Conservation (phyloP, 805 yeast species). For the Kodamaea kaohsiungensis region DNA sequence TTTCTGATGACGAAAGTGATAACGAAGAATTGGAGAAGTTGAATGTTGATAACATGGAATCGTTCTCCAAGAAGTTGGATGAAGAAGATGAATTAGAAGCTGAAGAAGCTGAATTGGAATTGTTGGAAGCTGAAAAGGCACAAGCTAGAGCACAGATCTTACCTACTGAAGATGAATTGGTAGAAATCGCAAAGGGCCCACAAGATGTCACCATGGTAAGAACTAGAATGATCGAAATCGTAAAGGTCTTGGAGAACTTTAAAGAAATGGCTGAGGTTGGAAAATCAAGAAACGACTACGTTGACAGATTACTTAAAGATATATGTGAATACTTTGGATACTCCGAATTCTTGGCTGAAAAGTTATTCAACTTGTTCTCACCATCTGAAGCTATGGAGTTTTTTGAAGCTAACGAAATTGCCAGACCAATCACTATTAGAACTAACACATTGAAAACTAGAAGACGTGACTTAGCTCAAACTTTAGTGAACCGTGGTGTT, state of each 20-base stretch:
- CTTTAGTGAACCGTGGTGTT: slow-evolving; percentile 93
- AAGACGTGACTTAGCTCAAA: slow-evolving; percentile 94
- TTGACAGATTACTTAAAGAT: slow-evolving; percentile 75
- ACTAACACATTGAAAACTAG: slow-evolving; percentile 95
- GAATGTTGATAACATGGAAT: slow-evolving; percentile 84
- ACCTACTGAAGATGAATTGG: slow-evolving; percentile 70
- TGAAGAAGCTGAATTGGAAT: slow-evolving; percentile 52
- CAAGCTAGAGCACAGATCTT: slow-evolving; percentile 79
- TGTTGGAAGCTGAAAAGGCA: slow-evolving; percentile 52
- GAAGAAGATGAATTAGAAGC: slow-evolving; percentile 51
- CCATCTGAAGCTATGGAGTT: slow-evolving; percentile 98
- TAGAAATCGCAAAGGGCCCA: slow-evolving; percentile 50
- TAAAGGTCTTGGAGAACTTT: slow-evolving; percentile 90
- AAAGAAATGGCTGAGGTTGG: slow-evolving; percentile 82
- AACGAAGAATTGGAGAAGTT: slow-evolving; percentile 58
- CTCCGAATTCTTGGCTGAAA: slow-evolving; percentile 88
- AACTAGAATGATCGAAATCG: slow-evolving; percentile 93
- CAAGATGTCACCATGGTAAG: slow-evolving; percentile 80
- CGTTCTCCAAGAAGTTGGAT: slow-evolving; percentile 66
- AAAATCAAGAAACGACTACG: slow-evolving; percentile 79
- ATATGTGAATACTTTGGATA: slow-evolving; percentile 94
- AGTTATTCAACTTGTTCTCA: slow-evolving; percentile 84
- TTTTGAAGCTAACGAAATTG: slow-evolving; percentile 96
- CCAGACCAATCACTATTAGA: slow-evolving; percentile 95
- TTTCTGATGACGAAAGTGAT: slow-evolving; percentile 69